Base-by-base conservation (phyloP, 2,329 filamentous ascomycete genomes). In the Dactylellina parvicollis region DNA sequence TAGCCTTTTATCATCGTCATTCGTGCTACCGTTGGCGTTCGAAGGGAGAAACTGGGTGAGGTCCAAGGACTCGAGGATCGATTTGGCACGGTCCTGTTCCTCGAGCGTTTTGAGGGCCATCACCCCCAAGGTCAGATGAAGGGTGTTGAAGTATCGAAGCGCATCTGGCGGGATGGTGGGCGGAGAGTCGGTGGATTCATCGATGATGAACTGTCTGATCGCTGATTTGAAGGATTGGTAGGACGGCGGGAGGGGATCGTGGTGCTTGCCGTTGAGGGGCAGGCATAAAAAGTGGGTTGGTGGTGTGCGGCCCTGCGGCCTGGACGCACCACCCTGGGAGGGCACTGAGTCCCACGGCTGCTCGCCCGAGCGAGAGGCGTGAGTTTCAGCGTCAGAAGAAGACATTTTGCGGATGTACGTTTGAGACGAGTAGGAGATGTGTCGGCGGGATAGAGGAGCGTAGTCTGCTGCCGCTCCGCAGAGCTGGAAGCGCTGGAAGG, bases 71-170 rank as follows among this genome's bases (percentile, higher is more conserved):
- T 66, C 46, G 2, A 73, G 42, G 1, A 40, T 42, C 2, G 60
- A 66, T 20, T 60, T 47, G 7, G 69, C 69, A 9, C 42, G 32
- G 49, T 42, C 9, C 28, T 44, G 2, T 18, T 55, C 22, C 8
- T 60, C 54, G 24, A n/a, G 18, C 0, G 52, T 32, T 12, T 26
- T 12, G 24, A 74, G 49, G 4, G 38, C 46, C 90, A 97, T 93
- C 0, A 96, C 90, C 0, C 92, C 93, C 0, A 97, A 84, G 0
- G 93, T 97, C 1, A 96, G 83, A 80, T 98, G 94, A 50, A 97
- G 81, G 0, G 92, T 92, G 0, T 91, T 91, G 0, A 91, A 81
- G 0, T 92, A 92, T 26, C 92, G 84, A 55, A 96, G 82, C 1
- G 92, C 92, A 61, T 85, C 85, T 30, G 83, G 79, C 0, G 90